Evolutionary conservation across 2,329 filamentous ascomycete species (phyloP).

Genomic region (Paracoccidioides brasiliensis): DNA sequence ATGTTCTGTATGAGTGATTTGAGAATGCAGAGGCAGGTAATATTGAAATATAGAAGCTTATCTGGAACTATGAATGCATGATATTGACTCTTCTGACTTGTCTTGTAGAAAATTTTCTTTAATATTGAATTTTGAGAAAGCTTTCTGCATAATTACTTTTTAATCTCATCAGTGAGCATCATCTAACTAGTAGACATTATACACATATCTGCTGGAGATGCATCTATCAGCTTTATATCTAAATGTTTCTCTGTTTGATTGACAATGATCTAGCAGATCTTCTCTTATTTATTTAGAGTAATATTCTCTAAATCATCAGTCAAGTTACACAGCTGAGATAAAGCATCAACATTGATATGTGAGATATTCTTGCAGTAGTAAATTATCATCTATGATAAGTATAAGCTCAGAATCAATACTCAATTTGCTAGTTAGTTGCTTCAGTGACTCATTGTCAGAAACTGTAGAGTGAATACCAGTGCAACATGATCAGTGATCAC

Average conservation of each 20-base stretch:
- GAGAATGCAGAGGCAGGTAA: neutral
- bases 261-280: neutral
- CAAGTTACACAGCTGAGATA: neutral
- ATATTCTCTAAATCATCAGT: neutral
- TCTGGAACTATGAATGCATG: neutral
- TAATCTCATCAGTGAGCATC: neutral
- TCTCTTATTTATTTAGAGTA: rapidly evolving
- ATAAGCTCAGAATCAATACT: neutral
- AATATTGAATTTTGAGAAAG: neutral
- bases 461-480: neutral
- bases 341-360: too few species aligned
- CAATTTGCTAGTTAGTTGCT: neutral
- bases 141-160: neutral
- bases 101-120: neutral
- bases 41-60: neutral
- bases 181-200: too few species aligned
- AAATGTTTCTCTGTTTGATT: too few species aligned
- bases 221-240: neutral
- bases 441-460: too few species aligned
- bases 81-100: neutral
- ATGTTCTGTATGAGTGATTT: neutral
- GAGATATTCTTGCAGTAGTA: neutral
- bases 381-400: neutral
- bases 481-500: neutral
- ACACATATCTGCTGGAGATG: too few species aligned